Evolutionary conservation across 345 rosid species (phyloP).

Genomic region (Geranium rotundifolium): DNA sequence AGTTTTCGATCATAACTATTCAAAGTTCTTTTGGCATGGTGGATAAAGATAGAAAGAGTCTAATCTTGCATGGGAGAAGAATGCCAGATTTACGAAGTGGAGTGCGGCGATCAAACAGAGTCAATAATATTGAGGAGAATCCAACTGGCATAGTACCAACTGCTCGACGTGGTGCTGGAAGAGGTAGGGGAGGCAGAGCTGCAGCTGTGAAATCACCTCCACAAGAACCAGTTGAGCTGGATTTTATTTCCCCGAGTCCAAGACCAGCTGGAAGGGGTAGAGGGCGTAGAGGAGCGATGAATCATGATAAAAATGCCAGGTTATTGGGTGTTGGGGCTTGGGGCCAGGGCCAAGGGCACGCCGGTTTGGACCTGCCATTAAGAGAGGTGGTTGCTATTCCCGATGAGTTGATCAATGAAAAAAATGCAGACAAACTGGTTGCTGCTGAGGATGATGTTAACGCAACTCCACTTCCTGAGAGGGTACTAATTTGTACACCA

Average conservation of each 20-base stretch:
- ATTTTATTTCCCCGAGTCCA: constrained; percentile 10
- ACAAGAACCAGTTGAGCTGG: constrained; percentile 4
- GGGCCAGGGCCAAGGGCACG: constrained; percentile 12
- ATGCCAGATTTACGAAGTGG: constrained; percentile 34
- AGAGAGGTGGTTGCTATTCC: constrained; percentile 16
- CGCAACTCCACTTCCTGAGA: constrained; percentile 30
- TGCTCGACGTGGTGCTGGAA: constrained; percentile 22
- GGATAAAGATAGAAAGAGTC: constrained; percentile 9
- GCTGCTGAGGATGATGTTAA: constrained; percentile 13
- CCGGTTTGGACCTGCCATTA: constrained; percentile 23
- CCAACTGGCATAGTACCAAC: constrained; percentile 25
- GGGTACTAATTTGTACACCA: constrained; percentile 16
- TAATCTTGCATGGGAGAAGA: constrained; percentile 27
- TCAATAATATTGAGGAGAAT: constrained; percentile 24
- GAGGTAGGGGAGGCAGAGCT: constrained; percentile 16
- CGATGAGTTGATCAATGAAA: constrained; percentile 8
- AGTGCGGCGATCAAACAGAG: constrained; percentile 32
- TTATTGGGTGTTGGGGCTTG: constrained; percentile 16
- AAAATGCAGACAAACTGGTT: constrained; percentile 25
- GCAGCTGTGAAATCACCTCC: constrained; percentile 3
- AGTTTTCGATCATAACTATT: constrained; percentile 2
- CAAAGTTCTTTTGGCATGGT: constrained; percentile 1
- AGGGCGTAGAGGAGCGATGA: constrained; percentile 24
- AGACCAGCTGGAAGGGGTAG: constrained; percentile 32
- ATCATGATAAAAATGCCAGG: constrained; percentile 24